phyloP scores from a whole-genome alignment of 1,284 basidiomycete species.

The Ceratobasidium sp. region DNA sequence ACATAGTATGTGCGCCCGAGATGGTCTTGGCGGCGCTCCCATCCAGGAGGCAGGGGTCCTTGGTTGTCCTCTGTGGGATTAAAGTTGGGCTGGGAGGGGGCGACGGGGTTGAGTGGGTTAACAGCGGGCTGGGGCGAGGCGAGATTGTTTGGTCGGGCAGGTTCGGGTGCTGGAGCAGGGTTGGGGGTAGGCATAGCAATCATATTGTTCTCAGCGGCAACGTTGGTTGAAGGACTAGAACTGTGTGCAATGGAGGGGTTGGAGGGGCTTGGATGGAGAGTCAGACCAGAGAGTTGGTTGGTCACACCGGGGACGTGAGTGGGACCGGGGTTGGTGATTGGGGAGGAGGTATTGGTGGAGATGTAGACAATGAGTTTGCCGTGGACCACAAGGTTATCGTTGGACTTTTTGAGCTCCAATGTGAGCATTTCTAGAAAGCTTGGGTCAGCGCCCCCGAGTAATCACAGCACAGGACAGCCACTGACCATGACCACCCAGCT shows the following conservation, averaged over 20 bases:
- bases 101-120: conserved; percentile 47
- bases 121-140: conserved; percentile 50
- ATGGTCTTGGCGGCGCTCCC: conserved; percentile 92
- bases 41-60: conserved; percentile 83
- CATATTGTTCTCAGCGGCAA: conserved; percentile 41
- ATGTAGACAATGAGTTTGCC: conserved; percentile 85
- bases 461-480: conserved; percentile 42
- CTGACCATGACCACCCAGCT: conserved; percentile 86
- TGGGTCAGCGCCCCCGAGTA: conserved; percentile 7
- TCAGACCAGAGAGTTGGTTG: conserved; percentile 50
- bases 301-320: conserved; percentile 59
- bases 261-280: conserved; percentile 56
- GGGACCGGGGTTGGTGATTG: conserved; percentile 75
- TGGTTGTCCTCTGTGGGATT: conserved; percentile 80
- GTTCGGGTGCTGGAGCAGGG: conserved; percentile 35
- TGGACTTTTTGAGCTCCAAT: conserved; percentile 82
- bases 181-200: conserved; percentile 53
- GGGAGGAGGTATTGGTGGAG: conserved; percentile 78
- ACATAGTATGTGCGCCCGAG: conserved; percentile 91
- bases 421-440: conserved; percentile 70
- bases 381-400: conserved; percentile 84
- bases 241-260: conserved; percentile 59
- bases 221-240: conserved; percentile 47
- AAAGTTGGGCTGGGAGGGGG: conserved; percentile 66
- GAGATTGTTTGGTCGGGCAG: conserved; percentile 44